Base-by-base conservation (phyloP, 352 stramenopile species). In the Globisporangium nagaii region DNA sequence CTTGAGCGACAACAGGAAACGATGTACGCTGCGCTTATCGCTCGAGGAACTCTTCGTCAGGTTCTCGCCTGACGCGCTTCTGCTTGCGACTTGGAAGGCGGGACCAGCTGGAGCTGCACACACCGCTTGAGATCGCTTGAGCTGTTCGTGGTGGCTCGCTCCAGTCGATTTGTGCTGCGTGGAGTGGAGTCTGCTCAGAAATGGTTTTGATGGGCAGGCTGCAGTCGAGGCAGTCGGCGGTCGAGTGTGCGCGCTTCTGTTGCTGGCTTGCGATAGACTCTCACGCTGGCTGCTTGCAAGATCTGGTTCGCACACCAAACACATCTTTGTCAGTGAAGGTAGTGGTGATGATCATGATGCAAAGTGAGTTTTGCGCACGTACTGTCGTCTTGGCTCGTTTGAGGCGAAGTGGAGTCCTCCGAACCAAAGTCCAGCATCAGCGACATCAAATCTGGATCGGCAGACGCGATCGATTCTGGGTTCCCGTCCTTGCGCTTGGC, bases 341-440 rank as follows among this genome's bases (percentile, higher is more conserved):
- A 19, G 15, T 32, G 4, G 6, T 30, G 31, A 6, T 31, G 22
- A 31, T 19, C 17, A 51, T 4, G 7, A 19, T 17, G n/a, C 4
- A 15, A 22, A 11, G 7, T 6, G 13, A 37, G 19, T 40, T 11
- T n/a, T 25, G 3, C 17, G 24, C 34, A 19, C n/a, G 30, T 56
- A 37, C 36, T 22, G 11, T 49, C 52, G 24, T 58, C 52, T 52
- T 58, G 52, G 13, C 41, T 58, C 22, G 52, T 58, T 40, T 52
- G 52, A 13, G 52, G 52, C 2, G 39, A 49, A 6, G 32, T 36
- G 31, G 37, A 41, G 13, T 58, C 32, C 4, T 48, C 30, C 17
- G 30, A 17, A 51, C 4, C 12, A 4, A 49, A 45, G 4, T 31
- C 52, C 32, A 58, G 11, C 1, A 58, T 8, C 20, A 52, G 9